A percentile compares a stretch with the other conserved stretches of the same genome.
Conservation (phyloP, 2,329 filamentous ascomycete genomes). For the Diplodia scrobiculata region DNA sequence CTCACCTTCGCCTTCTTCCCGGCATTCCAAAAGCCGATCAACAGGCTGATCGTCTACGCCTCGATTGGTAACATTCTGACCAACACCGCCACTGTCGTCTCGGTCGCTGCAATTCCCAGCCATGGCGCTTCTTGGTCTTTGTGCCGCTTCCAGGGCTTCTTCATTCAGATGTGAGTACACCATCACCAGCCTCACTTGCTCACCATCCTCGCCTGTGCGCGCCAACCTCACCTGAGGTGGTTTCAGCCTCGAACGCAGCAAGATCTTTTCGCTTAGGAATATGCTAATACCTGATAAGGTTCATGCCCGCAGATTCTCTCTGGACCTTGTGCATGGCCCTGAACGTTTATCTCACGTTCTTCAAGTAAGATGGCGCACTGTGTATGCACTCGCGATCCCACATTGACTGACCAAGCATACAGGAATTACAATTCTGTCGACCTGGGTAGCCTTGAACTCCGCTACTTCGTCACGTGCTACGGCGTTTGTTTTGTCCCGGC, state of each 20-base stretch:
- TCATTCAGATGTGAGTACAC: conserved; percentile 76
- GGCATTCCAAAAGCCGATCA: conserved; percentile 82
- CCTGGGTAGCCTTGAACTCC: conserved; percentile 68
- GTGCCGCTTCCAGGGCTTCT: conserved; percentile 74
- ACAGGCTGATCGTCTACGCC: conserved; percentile 80
- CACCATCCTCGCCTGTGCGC: neutral
- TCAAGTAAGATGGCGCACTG: conserved; percentile 45
- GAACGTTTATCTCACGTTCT: conserved; percentile 82
- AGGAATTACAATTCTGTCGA: conserved; percentile 65
- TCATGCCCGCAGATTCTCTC: conserved; percentile 73
- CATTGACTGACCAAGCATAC: neutral
- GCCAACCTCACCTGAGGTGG: neutral
- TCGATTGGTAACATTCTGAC: conserved; percentile 78
- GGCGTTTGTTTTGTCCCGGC: conserved; percentile 71
- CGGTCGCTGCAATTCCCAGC: conserved; percentile 58
- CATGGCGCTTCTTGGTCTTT: conserved; percentile 55
- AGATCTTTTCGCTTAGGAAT: neutral
- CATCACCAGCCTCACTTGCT: neutral
- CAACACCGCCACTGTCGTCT: conserved; percentile 75
- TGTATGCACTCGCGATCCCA: neutral
- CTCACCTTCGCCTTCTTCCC: conserved; percentile 67
- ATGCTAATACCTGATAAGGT: conserved; percentile 55
- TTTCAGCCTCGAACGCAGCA: neutral
- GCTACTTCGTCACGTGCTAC: conserved; percentile 70
- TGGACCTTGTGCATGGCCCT: conserved; percentile 82